Evolutionary conservation across 139 green algal genomes (phyloP), one percentile per base, ranked within the genome.

Genomic region (Closterium sp.): DNA sequence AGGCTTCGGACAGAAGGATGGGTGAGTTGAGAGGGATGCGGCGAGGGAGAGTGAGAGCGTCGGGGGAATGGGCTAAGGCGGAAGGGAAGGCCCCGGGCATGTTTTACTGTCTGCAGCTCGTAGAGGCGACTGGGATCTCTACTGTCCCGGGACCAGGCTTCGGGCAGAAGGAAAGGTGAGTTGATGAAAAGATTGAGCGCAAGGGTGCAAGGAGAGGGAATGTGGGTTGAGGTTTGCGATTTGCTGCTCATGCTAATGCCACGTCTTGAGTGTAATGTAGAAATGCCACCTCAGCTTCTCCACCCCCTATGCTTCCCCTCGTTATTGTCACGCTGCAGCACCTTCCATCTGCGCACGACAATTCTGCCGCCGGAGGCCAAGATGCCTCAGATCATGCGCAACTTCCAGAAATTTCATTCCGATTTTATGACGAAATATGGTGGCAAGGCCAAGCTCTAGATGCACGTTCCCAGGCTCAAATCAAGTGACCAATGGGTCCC

Each of bases 301-400:
- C 50, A 73, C 13, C 6, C 1, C 17, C 50, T 27, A 27, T 73
- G 50, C 50, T 3, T 73, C 50, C 50, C 50, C 9, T 73, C 50
- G 2, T 73, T 73, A 73, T 73, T 73, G 50, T 73, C 50, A 73
- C 13, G 6, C 84, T 87, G 73, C 89, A 93, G 92, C 86, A 99
- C 98, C n/a, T 99, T 98, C 96, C 98, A 99, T 95, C 95, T 99
- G 95, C 95, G 98, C 85, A 99, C 98, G 31, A 99, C 98, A 86
- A 98, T 99, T 95, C 95, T 99, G 93, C 97, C 97, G 0, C 93
- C 95, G 10, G 97, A 98, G 96, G 96, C 97, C 87, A 91, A 94
- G 50, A 96, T 96, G 31, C 89, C 88, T 1, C 19, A 32, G 0
- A 95, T 99, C 30, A 94, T 96, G 19, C 32, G 96, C 28, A 93